A percentile compares a stretch with the other conserved stretches of the same genome.
phyloP scores from a whole-genome alignment of 2,329 filamentous ascomycete genomes.

The Gnomoniopsis sp. region DNA sequence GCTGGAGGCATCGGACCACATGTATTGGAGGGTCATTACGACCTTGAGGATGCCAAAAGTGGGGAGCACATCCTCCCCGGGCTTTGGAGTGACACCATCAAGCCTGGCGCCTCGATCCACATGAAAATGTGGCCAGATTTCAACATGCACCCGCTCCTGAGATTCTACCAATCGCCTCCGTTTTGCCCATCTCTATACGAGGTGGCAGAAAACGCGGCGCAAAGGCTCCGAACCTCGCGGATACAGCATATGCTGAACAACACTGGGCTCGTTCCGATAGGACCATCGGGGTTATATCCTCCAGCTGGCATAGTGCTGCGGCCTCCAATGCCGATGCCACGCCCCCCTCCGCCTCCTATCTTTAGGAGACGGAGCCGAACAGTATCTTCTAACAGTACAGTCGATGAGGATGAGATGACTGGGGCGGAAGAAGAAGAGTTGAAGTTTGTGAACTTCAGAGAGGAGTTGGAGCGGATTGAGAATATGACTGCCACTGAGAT shows the following conservation, averaged over 20 bases:
- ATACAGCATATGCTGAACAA: not conserved
- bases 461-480: slow-evolving; percentile 1
- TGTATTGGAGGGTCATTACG: slow-evolving; percentile 7
- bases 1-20: not conserved
- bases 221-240: not conserved
- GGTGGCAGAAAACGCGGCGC: not conserved
- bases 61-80: slow-evolving; percentile 2
- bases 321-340: not conserved
- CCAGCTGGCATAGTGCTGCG: too few relatives aligned
- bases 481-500: not conserved
- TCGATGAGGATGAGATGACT: not conserved
- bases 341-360: not conserved
- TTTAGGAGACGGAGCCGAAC: not conserved
- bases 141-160: not conserved
- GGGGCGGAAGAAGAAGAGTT: slow-evolving; percentile 9
- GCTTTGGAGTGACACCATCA: slow-evolving; percentile 6
- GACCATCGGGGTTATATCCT: too few relatives aligned
- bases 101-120: slow-evolving; percentile 4
- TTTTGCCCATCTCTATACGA: not conserved
- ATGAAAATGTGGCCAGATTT: slow-evolving; percentile 4
- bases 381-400: not conserved
- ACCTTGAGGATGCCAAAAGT: not conserved
- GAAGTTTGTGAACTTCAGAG: slow-evolving; percentile 7
- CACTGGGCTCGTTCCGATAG: too few relatives aligned
- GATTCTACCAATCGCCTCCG: not conserved